Evolutionary conservation across 768 basidiomycete genomes (phyloP).

Genomic region (Collybia sp.): DNA sequence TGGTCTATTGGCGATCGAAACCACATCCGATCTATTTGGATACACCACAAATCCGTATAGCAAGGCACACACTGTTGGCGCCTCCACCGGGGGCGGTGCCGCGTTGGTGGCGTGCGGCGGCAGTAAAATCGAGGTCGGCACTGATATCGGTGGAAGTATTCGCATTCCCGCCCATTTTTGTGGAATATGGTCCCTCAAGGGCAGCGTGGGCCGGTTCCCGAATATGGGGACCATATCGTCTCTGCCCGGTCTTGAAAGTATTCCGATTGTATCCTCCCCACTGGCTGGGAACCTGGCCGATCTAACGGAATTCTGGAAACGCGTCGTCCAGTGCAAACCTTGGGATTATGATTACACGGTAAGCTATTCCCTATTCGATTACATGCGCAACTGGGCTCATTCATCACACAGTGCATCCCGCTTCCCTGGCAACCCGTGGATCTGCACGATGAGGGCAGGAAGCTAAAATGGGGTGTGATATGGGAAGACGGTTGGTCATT

Average conservation of each 20-base stretch:
- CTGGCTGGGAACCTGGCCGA: constrained; percentile 61
- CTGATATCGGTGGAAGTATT: constrained; percentile 71
- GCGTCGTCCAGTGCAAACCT: constrained; percentile 53
- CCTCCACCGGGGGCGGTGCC: constrained; percentile 67
- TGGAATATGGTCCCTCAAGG: constrained; percentile 63
- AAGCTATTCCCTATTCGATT: constrained; percentile 4
- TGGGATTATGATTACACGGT: constrained; percentile 67
- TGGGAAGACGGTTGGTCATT: constrained; percentile 53
- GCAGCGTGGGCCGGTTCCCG: constrained; percentile 55
- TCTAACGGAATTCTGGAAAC: constrained; percentile 61
- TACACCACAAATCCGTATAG: constrained; percentile 61
- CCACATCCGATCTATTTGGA: constrained; percentile 58
- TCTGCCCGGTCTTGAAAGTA: constrained; percentile 52
- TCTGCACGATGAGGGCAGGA: constrained; percentile 41
- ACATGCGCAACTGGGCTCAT: constrained; percentile 1
- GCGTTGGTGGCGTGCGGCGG: constrained; percentile 65
- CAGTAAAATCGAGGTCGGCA: constrained; percentile 63
- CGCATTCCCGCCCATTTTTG: constrained; percentile 72
- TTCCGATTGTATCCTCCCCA: constrained; percentile 51
- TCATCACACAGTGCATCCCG: constrained; percentile 36
- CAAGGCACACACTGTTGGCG: constrained; percentile 46
- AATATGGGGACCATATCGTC: constrained; percentile 40
- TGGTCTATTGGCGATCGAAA: constrained; percentile 53
- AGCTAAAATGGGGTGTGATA: constrained; percentile 57
- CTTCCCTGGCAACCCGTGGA: constrained; percentile 44